Evolutionary conservation across 2,329 filamentous ascomycete genomes (phyloP).

Genomic region (Colletotrichum musicola): DNA sequence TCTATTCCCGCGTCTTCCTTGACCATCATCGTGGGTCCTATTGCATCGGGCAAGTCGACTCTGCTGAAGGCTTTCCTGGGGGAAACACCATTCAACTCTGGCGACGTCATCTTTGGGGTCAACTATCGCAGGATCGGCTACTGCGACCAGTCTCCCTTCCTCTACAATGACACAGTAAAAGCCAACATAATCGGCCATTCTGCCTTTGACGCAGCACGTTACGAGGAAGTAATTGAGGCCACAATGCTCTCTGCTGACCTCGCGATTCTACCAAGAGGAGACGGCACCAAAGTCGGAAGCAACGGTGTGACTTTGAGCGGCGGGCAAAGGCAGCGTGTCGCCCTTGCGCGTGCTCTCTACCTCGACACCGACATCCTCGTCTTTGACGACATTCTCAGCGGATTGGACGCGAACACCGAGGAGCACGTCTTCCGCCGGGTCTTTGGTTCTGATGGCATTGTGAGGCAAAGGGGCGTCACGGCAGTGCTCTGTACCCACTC

Average conservation of each 20-base stretch:
- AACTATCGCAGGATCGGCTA: constrained; percentile 43
- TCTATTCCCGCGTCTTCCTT: constrained; percentile 46
- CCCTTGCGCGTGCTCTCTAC: constrained; percentile 50
- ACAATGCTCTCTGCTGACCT: constrained; percentile 50
- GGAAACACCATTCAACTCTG: constrained; percentile 42
- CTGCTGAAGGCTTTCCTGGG: constrained; percentile 53
- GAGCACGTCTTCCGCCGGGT: constrained; percentile 48
- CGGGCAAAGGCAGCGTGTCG: constrained; percentile 48
- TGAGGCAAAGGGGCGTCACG: constrained; percentile 42
- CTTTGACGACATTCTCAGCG: constrained; percentile 53
- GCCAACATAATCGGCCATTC: constrained; percentile 54
- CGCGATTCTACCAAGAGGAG: constrained; percentile 48
- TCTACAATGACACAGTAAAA: constrained; percentile 50
- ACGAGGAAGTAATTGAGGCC: constrained; percentile 51
- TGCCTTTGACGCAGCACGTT: constrained; percentile 47
- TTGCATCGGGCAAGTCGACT: constrained; percentile 56
- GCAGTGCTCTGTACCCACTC: constrained; percentile 55
- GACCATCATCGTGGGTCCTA: constrained; percentile 54
- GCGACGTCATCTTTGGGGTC: constrained; percentile 37
- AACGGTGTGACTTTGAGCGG: constrained; percentile 58
- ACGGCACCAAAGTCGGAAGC: constrained; percentile 54
- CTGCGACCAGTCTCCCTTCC: constrained; percentile 50
- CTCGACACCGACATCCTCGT: constrained; percentile 46
- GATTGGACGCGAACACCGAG: constrained; percentile 50
- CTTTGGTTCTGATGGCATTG: constrained; percentile 46